These are phyloP conservation scores for Sporothrix mexicana DNA, from an alignment of 2,329 filamentous ascomycete species.

Conservation along the genomic window DNA sequence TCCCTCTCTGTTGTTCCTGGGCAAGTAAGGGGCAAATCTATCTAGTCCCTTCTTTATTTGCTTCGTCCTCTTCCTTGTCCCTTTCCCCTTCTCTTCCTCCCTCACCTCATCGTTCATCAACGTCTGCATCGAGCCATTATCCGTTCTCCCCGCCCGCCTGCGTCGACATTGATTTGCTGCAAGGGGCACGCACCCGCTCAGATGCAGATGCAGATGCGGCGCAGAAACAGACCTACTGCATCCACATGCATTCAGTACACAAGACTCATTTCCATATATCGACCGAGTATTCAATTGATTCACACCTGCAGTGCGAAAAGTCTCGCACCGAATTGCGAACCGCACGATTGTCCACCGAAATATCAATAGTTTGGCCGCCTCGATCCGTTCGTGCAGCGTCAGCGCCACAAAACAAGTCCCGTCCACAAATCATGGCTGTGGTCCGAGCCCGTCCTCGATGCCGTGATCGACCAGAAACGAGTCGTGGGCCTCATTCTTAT, in stretches of 20 bases:
- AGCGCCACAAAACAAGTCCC: background rate
- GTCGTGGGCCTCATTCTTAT: background rate
- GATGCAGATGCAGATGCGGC: conserved; percentile 5
- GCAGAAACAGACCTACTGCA: conserved; percentile 25
- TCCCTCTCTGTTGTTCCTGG: background rate
- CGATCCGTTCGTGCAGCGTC: background rate
- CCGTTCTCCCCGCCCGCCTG: background rate
- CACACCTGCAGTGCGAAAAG: background rate
- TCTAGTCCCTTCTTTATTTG: background rate
- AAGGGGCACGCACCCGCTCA: conserved; percentile 27
- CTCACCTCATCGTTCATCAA: background rate
- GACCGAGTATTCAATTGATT: background rate
- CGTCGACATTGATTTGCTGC: conserved; percentile 30
- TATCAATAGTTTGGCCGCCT: conserved; percentile 9
- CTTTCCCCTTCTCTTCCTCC: background rate
- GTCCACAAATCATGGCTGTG: no score
- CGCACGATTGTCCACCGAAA: background rate
- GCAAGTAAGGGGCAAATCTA: background rate
- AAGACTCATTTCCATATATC: background rate
- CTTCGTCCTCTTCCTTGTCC: background rate
- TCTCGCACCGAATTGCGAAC: conserved; percentile 1
- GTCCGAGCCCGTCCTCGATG: background rate
- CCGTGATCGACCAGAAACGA: conserved; percentile 4
- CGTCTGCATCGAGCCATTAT: conserved; percentile 4
- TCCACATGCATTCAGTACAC: background rate